phyloP scores from a whole-genome alignment of 2,329 filamentous ascomycete species.

The Sarocladiaceae sp. region DNA sequence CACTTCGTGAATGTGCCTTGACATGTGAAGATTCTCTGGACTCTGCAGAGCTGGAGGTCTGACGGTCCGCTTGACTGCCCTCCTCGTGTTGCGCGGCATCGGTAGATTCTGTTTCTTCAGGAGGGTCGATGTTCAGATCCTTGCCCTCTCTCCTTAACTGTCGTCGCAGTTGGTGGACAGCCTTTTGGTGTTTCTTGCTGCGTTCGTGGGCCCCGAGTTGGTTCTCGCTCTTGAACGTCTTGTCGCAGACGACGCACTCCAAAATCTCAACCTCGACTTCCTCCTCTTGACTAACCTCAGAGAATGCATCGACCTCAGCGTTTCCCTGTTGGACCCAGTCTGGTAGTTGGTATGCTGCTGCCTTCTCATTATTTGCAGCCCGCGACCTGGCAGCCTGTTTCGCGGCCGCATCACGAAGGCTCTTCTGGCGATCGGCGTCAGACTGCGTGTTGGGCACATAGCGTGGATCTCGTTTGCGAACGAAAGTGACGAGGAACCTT shows the following conservation, averaged over 20 bases:
- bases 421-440: slow-evolving; percentile 73
- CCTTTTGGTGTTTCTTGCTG: slow-evolving; percentile 93
- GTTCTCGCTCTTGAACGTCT: slow-evolving; percentile 82
- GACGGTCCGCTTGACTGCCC: neutral
- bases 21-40: too few relatives aligned
- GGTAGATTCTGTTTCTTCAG: neutral
- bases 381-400: slow-evolving; percentile 80
- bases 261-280: slow-evolving; percentile 54
- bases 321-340: slow-evolving; percentile 60
- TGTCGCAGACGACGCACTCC: slow-evolving; percentile 72
- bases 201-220: slow-evolving; percentile 88
- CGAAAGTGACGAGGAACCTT: slow-evolving; percentile 76
- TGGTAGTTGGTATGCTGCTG: slow-evolving; percentile 59
- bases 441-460: slow-evolving; percentile 72
- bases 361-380: slow-evolving; percentile 71
- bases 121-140: slow-evolving; percentile 43
- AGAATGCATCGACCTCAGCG: slow-evolving; percentile 56
- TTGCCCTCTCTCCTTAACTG: slow-evolving; percentile 80
- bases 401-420: slow-evolving; percentile 68
- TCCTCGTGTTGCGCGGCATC: neutral
- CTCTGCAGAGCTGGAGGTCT: neutral
- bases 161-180: slow-evolving; percentile 68
- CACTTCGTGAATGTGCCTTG: too few relatives aligned
- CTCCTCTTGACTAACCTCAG: slow-evolving; percentile 38
- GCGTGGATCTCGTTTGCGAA: slow-evolving; percentile 84